phyloP scores from a whole-genome alignment of 83 land plant species.

The Picea mariana region DNA sequence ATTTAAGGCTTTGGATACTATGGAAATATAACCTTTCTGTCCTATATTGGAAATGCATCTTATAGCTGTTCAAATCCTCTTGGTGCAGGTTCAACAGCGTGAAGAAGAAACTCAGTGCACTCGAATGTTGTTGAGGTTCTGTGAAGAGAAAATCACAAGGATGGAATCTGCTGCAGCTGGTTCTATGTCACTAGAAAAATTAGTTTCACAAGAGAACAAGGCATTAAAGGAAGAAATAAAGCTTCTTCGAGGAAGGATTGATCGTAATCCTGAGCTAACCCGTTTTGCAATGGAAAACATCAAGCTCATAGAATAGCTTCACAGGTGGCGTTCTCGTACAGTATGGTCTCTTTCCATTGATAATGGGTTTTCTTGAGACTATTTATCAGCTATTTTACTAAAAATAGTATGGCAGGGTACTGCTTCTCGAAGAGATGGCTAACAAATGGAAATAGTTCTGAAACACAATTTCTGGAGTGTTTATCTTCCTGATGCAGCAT shows the following conservation, averaged over 20 bases:
- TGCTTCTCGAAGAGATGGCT: no score
- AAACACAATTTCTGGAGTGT: no score
- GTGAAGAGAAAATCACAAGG: conserved; percentile 46
- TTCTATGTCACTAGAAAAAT: conserved; percentile 17
- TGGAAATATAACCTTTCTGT: not conserved
- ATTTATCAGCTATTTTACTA: not conserved
- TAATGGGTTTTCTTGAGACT: not conserved
- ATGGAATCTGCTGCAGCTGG: conserved; percentile 33
- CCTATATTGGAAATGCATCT: not conserved
- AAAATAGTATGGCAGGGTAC: no score
- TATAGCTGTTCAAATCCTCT: not conserved
- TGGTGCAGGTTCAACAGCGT: conserved; percentile 13
- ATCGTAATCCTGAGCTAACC: conserved; percentile 49
- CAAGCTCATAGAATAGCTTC: conserved; percentile 40
- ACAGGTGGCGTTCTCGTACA: conserved; percentile 16
- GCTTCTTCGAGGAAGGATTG: conserved; percentile 30
- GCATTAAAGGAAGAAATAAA: conserved; percentile 38
- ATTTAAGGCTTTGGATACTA: not conserved
- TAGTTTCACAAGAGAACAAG: conserved; percentile 25
- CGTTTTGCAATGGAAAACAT: conserved; percentile 59
- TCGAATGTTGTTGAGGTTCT: conserved; percentile 47
- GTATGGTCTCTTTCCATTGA: not conserved
- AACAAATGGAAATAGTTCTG: no score
- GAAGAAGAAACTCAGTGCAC: conserved; percentile 40
- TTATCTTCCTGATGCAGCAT: no score